Base-by-base conservation (phyloP, 768 basidiomycete species). In the Pleurotus platypus region DNA sequence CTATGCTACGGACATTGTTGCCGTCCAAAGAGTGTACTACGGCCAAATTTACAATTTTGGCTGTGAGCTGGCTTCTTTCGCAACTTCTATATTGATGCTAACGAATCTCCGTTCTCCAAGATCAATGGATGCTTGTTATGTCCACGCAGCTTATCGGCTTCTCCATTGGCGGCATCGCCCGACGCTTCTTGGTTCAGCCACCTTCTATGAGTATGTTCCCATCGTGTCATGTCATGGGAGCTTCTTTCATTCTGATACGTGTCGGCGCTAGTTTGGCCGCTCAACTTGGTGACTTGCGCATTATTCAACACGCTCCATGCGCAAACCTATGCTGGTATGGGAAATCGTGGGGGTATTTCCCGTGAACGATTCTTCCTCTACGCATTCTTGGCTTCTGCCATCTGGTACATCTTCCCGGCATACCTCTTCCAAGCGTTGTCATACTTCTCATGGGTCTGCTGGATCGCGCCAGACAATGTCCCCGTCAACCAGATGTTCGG, bases 291-390 rank as follows among this genome's bases (percentile, higher is more conserved):
- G 37, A 84, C 79, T 13, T 90, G 90, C 62, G 87, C 78, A 0
- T 71, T 82, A 12, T 91, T 93, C 75, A 93, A 92, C 68, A 92
- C 90, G 1, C 78, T 93, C 1, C 91, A 93, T 69, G 82, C 85
- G 0, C 83, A 88, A 63, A 71, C 75, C 42, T 89, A 89, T 58
- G 77, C 84, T 27, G 90, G 90, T 57, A 78, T 80, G n/a, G 85
- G 87, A 9, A 76, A 70, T 30, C 78, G 81, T 40, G 84, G 82
- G 2, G 89, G 89, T 60, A 72, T 92, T 45, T 83, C 81, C 59
- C 83, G 92, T 55, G 87, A 89, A 67, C 78, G 83, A 6, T 94
- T 92, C 76, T 93, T 93, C 77, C 60, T 84, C 57, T 84, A 80
- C 63, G 82, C 77, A 3, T 87, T 89, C 65, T 56, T 76, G 2